A percentile compares a stretch with the other conserved stretches of the same genome.
Evolutionary conservation across 768 basidiomycete genomes (phyloP).

Genomic region (Suillus brevipes): DNA sequence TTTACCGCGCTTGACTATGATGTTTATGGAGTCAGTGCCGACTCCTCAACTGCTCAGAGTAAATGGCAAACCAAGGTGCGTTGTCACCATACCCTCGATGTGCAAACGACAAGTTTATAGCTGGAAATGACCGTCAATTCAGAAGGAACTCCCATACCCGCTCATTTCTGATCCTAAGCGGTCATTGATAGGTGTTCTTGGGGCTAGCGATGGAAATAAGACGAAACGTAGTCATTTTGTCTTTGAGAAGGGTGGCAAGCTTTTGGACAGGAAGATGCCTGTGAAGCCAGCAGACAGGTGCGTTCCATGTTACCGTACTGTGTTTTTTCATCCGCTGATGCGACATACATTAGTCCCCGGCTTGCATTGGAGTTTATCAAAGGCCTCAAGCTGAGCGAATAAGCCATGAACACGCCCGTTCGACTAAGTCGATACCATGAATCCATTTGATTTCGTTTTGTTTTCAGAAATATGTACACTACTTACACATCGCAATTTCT

Average conservation of each 20-base stretch:
- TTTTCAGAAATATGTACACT: neutral
- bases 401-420: neutral
- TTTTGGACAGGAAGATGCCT: slow-evolving; percentile 81
- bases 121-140: slow-evolving; percentile 13
- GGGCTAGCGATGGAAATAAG: slow-evolving; percentile 76
- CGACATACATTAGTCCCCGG: slow-evolving; percentile 46
- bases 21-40: slow-evolving; percentile 85
- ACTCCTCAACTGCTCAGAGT: slow-evolving; percentile 68
- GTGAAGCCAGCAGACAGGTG: slow-evolving; percentile 88
- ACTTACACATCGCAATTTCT: neutral
- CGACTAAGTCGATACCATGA: neutral
- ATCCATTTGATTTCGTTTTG: neutral
- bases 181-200: slow-evolving; percentile 74
- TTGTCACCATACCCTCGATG: neutral
- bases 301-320: neutral
- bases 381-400: slow-evolving; percentile 21
- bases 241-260: slow-evolving; percentile 88
- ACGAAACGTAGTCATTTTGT: slow-evolving; percentile 93
- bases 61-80: slow-evolving; percentile 87
- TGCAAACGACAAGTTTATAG: neutral
- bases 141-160: slow-evolving; percentile 86
- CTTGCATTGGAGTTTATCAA: slow-evolving; percentile 74
- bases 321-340: neutral
- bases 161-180: slow-evolving; percentile 89
- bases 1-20: slow-evolving; percentile 64